Percentiles rank a stretch among this genome's conserved stretches.
These are phyloP conservation scores for Iris macrosiphon DNA, from an alignment of 106 monocot genomes.

Conservation along the genomic window DNA sequence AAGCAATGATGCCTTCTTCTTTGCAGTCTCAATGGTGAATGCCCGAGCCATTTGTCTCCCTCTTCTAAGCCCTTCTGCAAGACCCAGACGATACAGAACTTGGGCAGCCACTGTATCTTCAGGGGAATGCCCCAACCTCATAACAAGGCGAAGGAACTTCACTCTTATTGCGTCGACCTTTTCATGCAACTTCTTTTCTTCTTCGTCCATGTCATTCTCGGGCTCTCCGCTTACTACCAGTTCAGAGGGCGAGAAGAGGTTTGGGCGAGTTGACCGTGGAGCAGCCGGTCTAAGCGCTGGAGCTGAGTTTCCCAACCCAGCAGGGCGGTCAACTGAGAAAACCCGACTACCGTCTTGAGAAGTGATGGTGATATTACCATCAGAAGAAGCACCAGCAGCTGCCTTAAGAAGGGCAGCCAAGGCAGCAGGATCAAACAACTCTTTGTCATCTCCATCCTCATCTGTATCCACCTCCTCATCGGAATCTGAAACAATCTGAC, in stretches of 20 bases:
- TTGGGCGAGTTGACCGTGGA: conserved; percentile 27
- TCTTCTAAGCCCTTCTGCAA: conserved; percentile 77
- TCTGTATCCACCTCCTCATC: conserved; percentile 56
- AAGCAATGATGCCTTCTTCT: conserved; percentile 59
- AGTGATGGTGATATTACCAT: conserved; percentile 35
- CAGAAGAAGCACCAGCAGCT: conserved; percentile 48
- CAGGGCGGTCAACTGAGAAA: conserved; percentile 68
- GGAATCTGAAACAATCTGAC: conserved; percentile 39
- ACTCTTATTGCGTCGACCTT: conserved; percentile 84
- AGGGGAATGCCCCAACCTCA: conserved; percentile 71
- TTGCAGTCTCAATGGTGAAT: conserved; percentile 57
- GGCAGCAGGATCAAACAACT: conserved; percentile 67
- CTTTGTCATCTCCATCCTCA: conserved; percentile 46
- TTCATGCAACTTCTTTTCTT: conserved; percentile 79
- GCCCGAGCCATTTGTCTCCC: conserved; percentile 49
- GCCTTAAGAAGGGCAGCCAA: conserved; percentile 80
- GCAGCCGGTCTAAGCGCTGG: conserved; percentile 50
- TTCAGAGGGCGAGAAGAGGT: conserved; percentile 50
- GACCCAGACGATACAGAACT: conserved; percentile 73
- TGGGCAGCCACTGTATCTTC: conserved; percentile 80
- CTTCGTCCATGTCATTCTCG: conserved; percentile 51
- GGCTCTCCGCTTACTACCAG: conserved; percentile 39
- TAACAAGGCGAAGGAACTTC: conserved; percentile 81
- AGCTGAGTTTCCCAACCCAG: conserved; percentile 66
- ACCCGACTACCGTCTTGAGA: conserved; percentile 46